phyloP scores from a whole-genome alignment of 768 basidiomycete species.

The Pleurotus citrinopileatus region DNA sequence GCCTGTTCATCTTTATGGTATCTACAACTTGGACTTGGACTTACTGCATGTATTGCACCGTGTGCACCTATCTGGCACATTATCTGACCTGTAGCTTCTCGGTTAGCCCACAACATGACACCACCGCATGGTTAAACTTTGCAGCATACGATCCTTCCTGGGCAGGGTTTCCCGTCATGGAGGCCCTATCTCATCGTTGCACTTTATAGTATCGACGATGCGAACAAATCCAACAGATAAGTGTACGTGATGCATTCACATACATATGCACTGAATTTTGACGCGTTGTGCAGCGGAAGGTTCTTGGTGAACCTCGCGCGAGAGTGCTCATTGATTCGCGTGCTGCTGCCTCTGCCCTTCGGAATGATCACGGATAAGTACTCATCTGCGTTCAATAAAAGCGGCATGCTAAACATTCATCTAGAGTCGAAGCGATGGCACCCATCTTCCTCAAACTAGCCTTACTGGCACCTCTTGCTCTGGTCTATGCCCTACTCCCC shows the following conservation, averaged over 20 bases:
- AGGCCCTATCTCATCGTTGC: not conserved
- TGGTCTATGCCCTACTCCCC: constrained; percentile 21
- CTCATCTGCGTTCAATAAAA: too few relatives aligned
- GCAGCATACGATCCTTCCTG: not conserved
- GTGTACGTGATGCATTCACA: not conserved
- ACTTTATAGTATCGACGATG: constrained; percentile 4
- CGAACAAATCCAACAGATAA: not conserved
- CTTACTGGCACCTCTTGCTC: constrained; percentile 17
- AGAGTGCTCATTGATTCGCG: not conserved
- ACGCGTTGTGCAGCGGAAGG: not conserved
- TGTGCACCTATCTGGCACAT: not conserved
- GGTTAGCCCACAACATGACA: not conserved
- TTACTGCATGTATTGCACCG: not conserved
- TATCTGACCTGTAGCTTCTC: not conserved
- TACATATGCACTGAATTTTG: not conserved
- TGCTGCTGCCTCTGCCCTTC: not conserved
- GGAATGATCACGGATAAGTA: too few relatives aligned
- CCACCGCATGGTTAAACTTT: not conserved
- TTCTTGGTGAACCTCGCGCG: not conserved
- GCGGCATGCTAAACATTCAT: not conserved
- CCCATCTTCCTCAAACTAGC: constrained; percentile 18
- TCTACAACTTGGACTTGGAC: not conserved
- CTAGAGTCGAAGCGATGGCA: not conserved
- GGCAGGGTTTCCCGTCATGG: not conserved
- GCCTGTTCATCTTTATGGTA: not conserved